Base-by-base conservation (phyloP, 169 alveolate genomes). In the Eimeria necatrix region DNA sequence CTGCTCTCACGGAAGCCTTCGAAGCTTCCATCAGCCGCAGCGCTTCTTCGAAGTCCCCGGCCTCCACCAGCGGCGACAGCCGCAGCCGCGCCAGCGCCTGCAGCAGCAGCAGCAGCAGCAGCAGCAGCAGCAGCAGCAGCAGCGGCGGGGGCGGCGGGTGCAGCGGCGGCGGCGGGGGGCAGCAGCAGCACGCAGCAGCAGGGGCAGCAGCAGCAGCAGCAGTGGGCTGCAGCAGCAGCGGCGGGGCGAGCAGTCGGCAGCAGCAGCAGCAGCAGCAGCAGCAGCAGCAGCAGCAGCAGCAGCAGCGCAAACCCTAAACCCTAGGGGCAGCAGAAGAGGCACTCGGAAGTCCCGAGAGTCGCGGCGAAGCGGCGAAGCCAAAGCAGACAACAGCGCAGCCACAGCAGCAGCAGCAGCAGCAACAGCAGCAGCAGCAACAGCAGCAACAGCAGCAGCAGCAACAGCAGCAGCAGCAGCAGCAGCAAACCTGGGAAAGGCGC, bases 71-170 rank as follows among this genome's bases (percentile, higher is more conserved):
- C 48, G 48, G 64, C 61, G 81, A 56, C 20, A 46, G 71, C 64
- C 93, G 93, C 70, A 86, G 70, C 3, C 93, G 74, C 4, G 93
- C 93, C 52, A 86, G 51, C 26, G 93, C 93, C 93, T 86, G 78
- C 53, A 26, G 4, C 12, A 18, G 68, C 12, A 18, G 20, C 22
- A 70, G 49, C 22, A 22, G 20, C 80, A 70, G 80, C 46, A 24
- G 41, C 80, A 70, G 80, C 80, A 70, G 10, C 80, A 22, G 41
- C 41, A 2, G 41, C 41, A 32, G 41, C 41, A 32, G 41, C 41
- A 32, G 41, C 41, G 2, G 41, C 3, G 41, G 41, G 41, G n/a
- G n/a, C n/a, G n/a, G 64, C 20, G 20, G 14, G 64, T 56, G 20
- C 22, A 56, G 16, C 80, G 41, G 80, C 80, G 41, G 41, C 41